Conservation (phyloP, 1,139 yeast genomes). For the Geotrichum phurueaensis region DNA sequence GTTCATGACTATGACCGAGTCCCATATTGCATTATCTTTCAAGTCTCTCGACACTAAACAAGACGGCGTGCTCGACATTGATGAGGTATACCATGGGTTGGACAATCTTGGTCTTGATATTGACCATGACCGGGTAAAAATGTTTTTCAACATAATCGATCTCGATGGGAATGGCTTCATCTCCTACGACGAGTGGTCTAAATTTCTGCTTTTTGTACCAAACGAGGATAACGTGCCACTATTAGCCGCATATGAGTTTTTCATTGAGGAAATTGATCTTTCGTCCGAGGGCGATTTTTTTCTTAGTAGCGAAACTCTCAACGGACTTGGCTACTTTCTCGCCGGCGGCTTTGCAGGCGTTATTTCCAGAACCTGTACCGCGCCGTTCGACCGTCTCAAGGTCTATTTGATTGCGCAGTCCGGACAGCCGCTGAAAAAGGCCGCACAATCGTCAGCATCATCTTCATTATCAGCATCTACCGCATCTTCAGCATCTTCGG, state of each 20-base stretch:
- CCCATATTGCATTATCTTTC: constrained; percentile 67
- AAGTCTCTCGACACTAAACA: constrained; percentile 62
- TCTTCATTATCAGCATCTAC: constrained; percentile 25
- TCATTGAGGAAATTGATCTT: constrained; percentile 74
- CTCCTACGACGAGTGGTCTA: constrained; percentile 81
- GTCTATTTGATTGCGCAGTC: constrained; percentile 91
- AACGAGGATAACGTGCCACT: constrained; percentile 53
- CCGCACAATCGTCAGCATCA: constrained; percentile 31
- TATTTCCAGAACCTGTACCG: constrained; percentile 93
- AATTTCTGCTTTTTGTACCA: constrained; percentile 77
- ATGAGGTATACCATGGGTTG: constrained; percentile 64
- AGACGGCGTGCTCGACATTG: constrained; percentile 64
- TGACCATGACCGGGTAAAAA: constrained; percentile 49
- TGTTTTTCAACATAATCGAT: constrained; percentile 58
- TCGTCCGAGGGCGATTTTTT: constrained; percentile 91
- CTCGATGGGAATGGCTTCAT: constrained; percentile 60
- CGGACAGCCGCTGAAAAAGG: constrained; percentile 37
- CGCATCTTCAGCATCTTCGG: constrained; percentile 11
- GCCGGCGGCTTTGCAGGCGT: constrained; percentile 97
- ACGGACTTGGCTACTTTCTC: constrained; percentile 82
- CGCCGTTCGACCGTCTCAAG: constrained; percentile 92
- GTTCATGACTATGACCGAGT: constrained; percentile 59
- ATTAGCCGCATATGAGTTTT: constrained; percentile 76
- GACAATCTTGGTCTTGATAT: constrained; percentile 49
- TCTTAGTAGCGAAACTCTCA: constrained; percentile 66